These are phyloP conservation scores for Guyanaporus albipodus DNA, from an alignment of 768 basidiomycete species.

Conservation along the genomic window DNA sequence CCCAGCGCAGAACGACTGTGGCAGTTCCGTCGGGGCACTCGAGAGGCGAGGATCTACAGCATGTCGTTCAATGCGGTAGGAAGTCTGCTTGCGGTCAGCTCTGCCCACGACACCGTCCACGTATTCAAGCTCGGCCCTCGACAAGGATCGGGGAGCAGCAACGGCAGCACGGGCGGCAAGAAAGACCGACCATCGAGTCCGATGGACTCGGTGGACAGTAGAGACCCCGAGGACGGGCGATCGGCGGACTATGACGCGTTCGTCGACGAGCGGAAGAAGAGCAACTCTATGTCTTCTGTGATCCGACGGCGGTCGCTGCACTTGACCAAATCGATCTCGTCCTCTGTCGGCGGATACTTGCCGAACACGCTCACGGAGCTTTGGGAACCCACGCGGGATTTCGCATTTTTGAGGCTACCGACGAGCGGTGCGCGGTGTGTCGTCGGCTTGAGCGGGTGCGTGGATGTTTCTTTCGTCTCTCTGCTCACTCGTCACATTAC, in stretches of 20 bases:
- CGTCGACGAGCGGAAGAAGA: conserved; percentile 70
- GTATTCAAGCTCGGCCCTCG: conserved; percentile 80
- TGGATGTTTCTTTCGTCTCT: conserved; percentile 11
- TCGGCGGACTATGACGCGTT: conserved; percentile 84
- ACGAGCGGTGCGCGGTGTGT: conserved; percentile 75
- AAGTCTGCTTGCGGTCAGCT: conserved; percentile 84
- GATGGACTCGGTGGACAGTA: conserved; percentile 60
- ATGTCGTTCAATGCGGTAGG: conserved; percentile 82
- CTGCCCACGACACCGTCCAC: conserved; percentile 93
- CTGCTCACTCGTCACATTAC: neutral
- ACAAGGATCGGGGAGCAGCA: conserved; percentile 20
- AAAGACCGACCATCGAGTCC: conserved; percentile 48
- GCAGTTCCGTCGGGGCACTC: conserved; percentile 89
- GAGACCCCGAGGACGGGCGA: conserved; percentile 50
- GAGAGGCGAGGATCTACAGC: conserved; percentile 81
- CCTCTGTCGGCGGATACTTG: conserved; percentile 80
- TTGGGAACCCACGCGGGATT: conserved; percentile 96
- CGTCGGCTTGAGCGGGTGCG: conserved; percentile 85
- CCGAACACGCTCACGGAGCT: conserved; percentile 90
- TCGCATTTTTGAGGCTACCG: conserved; percentile 85
- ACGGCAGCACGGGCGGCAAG: conserved; percentile 16
- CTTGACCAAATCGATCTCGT: conserved; percentile 67
- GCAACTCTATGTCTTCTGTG: conserved; percentile 53
- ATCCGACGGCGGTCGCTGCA: conserved; percentile 70
- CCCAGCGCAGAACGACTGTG: conserved; percentile 92